Evolutionary conservation across 805 yeast genomes (phyloP), one percentile per base, ranked within the genome.

Genomic region (Starmerella cellae): DNA sequence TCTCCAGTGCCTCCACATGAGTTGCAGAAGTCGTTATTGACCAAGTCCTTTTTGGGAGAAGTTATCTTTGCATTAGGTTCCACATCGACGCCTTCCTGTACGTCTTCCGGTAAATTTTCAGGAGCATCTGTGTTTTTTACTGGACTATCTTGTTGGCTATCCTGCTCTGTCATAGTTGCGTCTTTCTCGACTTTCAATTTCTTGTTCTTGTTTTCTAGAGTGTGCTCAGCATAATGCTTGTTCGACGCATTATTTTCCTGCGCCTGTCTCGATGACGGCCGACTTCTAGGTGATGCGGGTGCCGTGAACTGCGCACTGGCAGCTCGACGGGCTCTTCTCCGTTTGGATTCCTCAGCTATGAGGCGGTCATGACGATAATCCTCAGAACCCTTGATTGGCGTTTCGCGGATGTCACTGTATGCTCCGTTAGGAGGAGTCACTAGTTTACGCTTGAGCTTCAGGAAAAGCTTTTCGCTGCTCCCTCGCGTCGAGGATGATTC

Each of bases 1-100:
- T 82, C 70, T 11, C 98, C 98, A 0, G 85, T 67, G 22, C 84
- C 82, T 2, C 93, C 87, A 63, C 98, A 88, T 0, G 91, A 70
- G n/a, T 82, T 67, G 56, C 98, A 88, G 59, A 71, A 87, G 59
- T 88, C 98, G 47, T 87, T 93, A 58, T 88, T 91, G 45, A 62
- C 53, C 32, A 58, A 29, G 5, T 33, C 46, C 13, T 47, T 34
- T 22, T 27, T 37, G 13, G 38, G 36, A 5, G n/a, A 4, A 9
- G 19, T 26, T 5, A 17, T 5, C 5, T n/a, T n/a, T 8, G 35
- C 11, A 4, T 16, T 18, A 4, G 19, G 22, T 24, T 24, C 28
- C 28, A 24, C 28, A 8, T 24, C 28, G 8, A 13, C 28, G 13
- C 28, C 28, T 8, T 24, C 11, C 8, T 8, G 8, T 8, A 8